phyloP scores from a whole-genome alignment of 2,329 filamentous ascomycete species.

The Penicillium sp. region DNA sequence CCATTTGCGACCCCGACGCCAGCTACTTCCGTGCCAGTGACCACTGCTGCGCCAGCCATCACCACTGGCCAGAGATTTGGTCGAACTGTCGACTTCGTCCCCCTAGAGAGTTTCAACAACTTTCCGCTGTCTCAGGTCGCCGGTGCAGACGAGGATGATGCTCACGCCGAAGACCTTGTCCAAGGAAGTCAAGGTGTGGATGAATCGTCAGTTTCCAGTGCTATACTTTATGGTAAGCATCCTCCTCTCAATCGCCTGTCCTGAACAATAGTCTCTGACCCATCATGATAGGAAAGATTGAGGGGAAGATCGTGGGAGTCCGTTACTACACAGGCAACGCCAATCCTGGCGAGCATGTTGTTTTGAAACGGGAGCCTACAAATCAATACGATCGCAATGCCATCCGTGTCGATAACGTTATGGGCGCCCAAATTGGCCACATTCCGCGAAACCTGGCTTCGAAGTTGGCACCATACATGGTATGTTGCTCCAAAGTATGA shows the following conservation, averaged over 20 bases:
- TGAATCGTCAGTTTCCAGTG: slow-evolving; percentile 40
- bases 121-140: slow-evolving; percentile 35
- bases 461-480: slow-evolving; percentile 75
- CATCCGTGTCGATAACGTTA: slow-evolving; percentile 76
- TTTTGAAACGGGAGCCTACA: slow-evolving; percentile 65
- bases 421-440: slow-evolving; percentile 76
- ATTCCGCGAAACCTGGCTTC: slow-evolving; percentile 67
- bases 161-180: slow-evolving; percentile 37
- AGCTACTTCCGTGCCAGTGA: slow-evolving; percentile 9
- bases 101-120: slow-evolving; percentile 24
- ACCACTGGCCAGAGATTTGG: slow-evolving; percentile 35
- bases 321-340: slow-evolving; percentile 67
- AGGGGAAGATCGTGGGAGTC: slow-evolving; percentile 63
- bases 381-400: slow-evolving; percentile 77
- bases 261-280: background rate
- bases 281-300: slow-evolving; percentile 39
- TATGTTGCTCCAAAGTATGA: slow-evolving; percentile 39
- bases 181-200: slow-evolving; percentile 40
- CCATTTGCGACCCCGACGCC: slow-evolving; percentile 20
- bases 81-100: slow-evolving; percentile 34
- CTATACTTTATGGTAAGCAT: slow-evolving; percentile 46
- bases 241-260: background rate
- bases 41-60: slow-evolving; percentile 7
- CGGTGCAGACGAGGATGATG: slow-evolving; percentile 43
- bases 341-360: slow-evolving; percentile 64